Conservation (phyloP, 306 rosid genomes). For the Casuarina equisetifolia region DNA sequence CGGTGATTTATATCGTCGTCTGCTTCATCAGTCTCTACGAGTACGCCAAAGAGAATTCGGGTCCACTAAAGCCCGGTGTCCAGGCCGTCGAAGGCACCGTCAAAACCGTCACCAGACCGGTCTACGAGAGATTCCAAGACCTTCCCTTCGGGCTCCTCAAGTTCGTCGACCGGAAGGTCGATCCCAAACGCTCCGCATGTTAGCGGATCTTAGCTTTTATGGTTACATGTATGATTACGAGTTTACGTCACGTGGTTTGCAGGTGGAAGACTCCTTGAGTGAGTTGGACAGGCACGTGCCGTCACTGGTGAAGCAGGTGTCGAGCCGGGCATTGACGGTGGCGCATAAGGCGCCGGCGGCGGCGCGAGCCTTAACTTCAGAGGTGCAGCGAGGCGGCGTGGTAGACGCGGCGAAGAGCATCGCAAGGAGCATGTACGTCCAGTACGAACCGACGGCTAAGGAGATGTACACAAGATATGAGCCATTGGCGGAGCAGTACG, state of each 20-base stretch:
- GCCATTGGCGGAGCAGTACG: slow-evolving; percentile 46
- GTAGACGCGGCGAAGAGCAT: slow-evolving; percentile 32
- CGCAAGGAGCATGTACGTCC: slow-evolving; percentile 23
- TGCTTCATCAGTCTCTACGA: slow-evolving; percentile 44
- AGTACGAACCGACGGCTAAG: slow-evolving; percentile 39
- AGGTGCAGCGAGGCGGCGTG: slow-evolving; percentile 39
- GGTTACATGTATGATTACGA: not conserved
- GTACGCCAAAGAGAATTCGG: slow-evolving; percentile 53
- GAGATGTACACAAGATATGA: slow-evolving; percentile 41
- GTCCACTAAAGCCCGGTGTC: slow-evolving; percentile 49
- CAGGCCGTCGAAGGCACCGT: slow-evolving; percentile 50
- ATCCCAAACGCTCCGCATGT: not conserved
- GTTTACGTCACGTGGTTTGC: slow-evolving; percentile 7
- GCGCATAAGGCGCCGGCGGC: slow-evolving; percentile 26
- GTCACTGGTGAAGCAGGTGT: slow-evolving; percentile 34
- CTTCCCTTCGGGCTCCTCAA: slow-evolving; percentile 44
- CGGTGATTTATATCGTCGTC: slow-evolving; percentile 34
- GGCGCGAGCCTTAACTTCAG: slow-evolving; percentile 27
- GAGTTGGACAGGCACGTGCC: slow-evolving; percentile 43
- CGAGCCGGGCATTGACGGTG: slow-evolving; percentile 20
- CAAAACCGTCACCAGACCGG: slow-evolving; percentile 47
- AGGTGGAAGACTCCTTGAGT: slow-evolving; percentile 41
- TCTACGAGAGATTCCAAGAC: slow-evolving; percentile 48
- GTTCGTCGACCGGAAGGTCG: slow-evolving; percentile 52
- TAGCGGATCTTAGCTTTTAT: not conserved